Base-by-base conservation (phyloP, 2,329 filamentous ascomycete species). In the Cladosporium sp. region DNA sequence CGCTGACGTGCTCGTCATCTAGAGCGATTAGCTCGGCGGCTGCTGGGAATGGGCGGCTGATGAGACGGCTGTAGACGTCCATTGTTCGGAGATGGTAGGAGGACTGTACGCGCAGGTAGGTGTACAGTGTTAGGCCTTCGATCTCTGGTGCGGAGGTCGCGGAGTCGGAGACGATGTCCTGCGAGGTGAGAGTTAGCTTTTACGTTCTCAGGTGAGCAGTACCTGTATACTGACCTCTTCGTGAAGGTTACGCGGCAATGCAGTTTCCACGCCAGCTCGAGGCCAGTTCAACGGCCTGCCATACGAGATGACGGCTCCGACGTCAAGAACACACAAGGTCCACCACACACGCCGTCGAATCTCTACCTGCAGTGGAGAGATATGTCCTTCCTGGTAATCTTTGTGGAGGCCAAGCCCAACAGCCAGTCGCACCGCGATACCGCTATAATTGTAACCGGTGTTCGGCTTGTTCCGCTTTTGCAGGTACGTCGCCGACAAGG, bases 381-480 rank as follows among this genome's bases (percentile, higher is more conserved):
- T 64, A 12, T 55, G 49, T 24, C 61, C 61, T 34, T 64, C 61
- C 41, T 54, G 61, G 6, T 64, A 64, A 12, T 85, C 82, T n/a
- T 80, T 80, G 67, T 85, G 82, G 3, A 85, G 75, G 0, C 83
- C 82, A 4, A 85, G 71, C 0, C 82, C 81, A 59, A 84, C 79
- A 14, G 83, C 83, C 78, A 85, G 82, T 28, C 83, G 75, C 21
- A 80, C 78, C 0, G 83, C 83, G 21, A 85, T 77, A 0, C 83
- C 83, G n/a, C 83, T 77, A 61, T 83, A 83, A 68, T 84, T 84
- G 68, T 82, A 84, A 0, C 82, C 82, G 0, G 82, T 82, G 67
- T 85, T 85, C 3, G 83, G 82, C 44, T 81, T 79, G 69, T 85
- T 80, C 34, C 80, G 75, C 69, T 84, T 85, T 69, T 84, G 84